A percentile compares a stretch with the other conserved stretches of the same genome.
Conservation (phyloP, 768 basidiomycete genomes). For the Saitozyma podzolica region DNA sequence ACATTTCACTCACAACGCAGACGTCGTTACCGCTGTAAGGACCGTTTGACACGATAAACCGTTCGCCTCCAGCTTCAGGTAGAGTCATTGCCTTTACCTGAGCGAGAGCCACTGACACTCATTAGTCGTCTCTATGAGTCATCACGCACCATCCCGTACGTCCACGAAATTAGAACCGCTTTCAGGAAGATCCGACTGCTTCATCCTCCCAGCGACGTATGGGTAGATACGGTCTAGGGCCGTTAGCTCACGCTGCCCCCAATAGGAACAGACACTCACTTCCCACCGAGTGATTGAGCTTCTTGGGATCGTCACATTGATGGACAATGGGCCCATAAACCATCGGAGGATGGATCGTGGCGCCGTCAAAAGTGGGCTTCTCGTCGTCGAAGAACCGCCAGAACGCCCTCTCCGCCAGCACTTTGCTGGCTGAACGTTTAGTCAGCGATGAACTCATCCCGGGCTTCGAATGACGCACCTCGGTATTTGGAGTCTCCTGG, state of each 20-base stretch:
- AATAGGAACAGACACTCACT: neutral
- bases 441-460: neutral
- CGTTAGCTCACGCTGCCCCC: neutral
- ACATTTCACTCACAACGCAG: constrained; percentile 12
- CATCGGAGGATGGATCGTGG: constrained; percentile 29
- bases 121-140: neutral
- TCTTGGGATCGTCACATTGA: constrained; percentile 47
- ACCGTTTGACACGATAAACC: constrained; percentile 57
- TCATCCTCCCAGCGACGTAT: constrained; percentile 31
- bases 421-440: constrained; percentile 10
- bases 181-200: constrained; percentile 28
- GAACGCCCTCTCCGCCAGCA: constrained; percentile 28
- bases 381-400: constrained; percentile 29
- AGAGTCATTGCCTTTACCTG: constrained; percentile 60
- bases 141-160: constrained; percentile 21
- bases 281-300: constrained; percentile 49
- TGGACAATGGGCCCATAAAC: constrained; percentile 51
- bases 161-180: constrained; percentile 37
- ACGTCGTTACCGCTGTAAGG: constrained; percentile 39
- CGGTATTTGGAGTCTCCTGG: constrained; percentile 11
- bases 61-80: constrained; percentile 59
- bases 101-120: constrained; percentile 60
- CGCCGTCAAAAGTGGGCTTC: constrained; percentile 30
- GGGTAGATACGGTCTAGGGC: constrained; percentile 21
- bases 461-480: neutral